Conservation (phyloP, 2,329 filamentous ascomycete genomes). For the Arthrobotrys pseudoclavata region DNA sequence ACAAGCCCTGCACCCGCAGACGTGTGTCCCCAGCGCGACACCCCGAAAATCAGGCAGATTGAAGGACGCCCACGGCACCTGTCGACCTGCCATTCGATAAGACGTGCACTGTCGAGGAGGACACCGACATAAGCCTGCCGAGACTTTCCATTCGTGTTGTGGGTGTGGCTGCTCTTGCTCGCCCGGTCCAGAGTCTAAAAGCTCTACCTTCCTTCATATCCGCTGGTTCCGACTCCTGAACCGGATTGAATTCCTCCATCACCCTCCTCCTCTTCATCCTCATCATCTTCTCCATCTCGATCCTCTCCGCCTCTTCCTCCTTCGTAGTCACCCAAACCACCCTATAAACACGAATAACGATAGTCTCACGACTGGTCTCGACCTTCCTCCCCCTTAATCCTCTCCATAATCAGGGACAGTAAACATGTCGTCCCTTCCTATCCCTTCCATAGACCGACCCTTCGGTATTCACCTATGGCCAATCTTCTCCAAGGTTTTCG, state of each 20-base stretch:
- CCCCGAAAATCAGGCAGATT: constrained; percentile 31
- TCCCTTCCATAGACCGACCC: constrained; percentile 88
- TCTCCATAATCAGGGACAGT: neutral
- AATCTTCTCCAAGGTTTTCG: constrained; percentile 89
- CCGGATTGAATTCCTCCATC: constrained; percentile 37
- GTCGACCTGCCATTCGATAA: constrained; percentile 32
- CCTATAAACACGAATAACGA: constrained; percentile 47
- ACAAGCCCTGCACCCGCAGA: constrained; percentile 31
- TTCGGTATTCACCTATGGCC: constrained; percentile 95
- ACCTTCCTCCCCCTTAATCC: constrained; percentile 33
- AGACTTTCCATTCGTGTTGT: constrained; percentile 30
- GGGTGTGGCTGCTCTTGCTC: constrained; percentile 9
- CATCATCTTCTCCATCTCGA: constrained; percentile 3
- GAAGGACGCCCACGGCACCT: constrained; percentile 18
- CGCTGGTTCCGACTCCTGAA: constrained; percentile 58
- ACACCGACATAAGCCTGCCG: constrained; percentile 26
- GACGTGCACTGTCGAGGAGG: constrained; percentile 30
- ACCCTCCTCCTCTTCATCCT: constrained; percentile 16
- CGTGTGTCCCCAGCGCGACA: constrained; percentile 32
- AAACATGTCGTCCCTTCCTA: constrained; percentile 66
- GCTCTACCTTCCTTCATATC: constrained; percentile 29
- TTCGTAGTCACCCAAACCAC: constrained; percentile 13
- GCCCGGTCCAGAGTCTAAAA: constrained; percentile 21
- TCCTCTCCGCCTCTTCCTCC: constrained; percentile 21
- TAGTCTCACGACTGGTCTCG: constrained; percentile 46